Evolutionary conservation across 2,329 filamentous ascomycete species (phyloP).

Genomic region (Capronia americana): DNA sequence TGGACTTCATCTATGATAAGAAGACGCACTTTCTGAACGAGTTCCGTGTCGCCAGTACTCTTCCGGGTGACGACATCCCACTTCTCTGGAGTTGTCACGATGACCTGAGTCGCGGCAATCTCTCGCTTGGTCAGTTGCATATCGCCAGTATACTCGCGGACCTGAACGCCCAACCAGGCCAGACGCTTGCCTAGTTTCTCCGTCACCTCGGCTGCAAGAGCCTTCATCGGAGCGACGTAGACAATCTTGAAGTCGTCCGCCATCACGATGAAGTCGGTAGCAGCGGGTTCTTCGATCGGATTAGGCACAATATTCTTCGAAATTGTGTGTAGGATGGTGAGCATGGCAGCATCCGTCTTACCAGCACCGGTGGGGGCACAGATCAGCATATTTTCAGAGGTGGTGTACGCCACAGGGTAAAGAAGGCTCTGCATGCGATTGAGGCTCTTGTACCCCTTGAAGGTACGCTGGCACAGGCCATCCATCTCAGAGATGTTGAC

Average conservation of each 20-base stretch:
- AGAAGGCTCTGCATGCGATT: constrained; percentile 99
- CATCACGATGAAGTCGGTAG: constrained; percentile 80
- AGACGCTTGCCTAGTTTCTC: constrained; percentile 91
- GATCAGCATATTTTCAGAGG: constrained; percentile 97
- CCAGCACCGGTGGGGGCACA: constrained; percentile 97
- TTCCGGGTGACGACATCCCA: constrained; percentile 99
- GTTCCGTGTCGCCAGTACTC: constrained; percentile 93
- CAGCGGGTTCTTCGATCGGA: constrained; percentile 74
- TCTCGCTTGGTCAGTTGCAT: constrained; percentile 99
- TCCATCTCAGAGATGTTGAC: constrained; percentile 83
- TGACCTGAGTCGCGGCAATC: constrained; percentile 94
- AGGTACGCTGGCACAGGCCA: constrained; percentile 86
- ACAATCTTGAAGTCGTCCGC: constrained; percentile 95
- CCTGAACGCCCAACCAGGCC: constrained; percentile 90
- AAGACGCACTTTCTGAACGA: constrained; percentile 94
- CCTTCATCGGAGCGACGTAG: constrained; percentile 99
- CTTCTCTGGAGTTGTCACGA: constrained; percentile 98
- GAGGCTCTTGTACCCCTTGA: constrained; percentile 88
- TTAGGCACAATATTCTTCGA: constrained; percentile 83
- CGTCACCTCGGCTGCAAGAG: constrained; percentile 92
- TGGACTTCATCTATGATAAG: constrained; percentile 99
- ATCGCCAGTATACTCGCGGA: constrained; percentile 93
- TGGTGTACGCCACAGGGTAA: constrained; percentile 93
- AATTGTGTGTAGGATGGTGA: constrained; percentile 90
- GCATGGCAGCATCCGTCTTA: constrained; percentile 98